phyloP scores from a whole-genome alignment of 2,329 filamentous ascomycete species.

The Tolypocladium paradoxum region DNA sequence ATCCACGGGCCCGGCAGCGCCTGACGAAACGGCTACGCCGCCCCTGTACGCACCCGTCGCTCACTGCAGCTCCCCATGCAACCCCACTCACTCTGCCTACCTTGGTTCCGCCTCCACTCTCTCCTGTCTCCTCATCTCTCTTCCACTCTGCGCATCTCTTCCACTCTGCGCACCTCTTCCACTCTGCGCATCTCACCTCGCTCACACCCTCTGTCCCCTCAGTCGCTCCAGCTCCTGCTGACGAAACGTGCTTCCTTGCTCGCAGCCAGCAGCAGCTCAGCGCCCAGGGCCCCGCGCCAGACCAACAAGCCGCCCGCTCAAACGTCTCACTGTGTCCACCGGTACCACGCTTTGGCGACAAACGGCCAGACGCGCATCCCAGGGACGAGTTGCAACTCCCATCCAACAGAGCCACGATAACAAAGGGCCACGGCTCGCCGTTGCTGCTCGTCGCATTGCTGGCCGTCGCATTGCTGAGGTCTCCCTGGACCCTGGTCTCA shows the following conservation, averaged over 20 bases:
- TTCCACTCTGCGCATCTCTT: too few relatives aligned
- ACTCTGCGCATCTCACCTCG: neutral
- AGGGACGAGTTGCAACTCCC: neutral
- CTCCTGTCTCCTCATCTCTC: conserved; percentile 1
- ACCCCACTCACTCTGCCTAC: neutral
- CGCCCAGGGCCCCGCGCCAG: neutral
- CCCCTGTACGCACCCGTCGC: neutral
- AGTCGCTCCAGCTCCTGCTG: neutral
- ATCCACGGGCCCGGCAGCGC: neutral
- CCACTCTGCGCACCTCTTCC: too few relatives aligned
- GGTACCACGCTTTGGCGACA: neutral
- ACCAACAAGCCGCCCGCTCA: neutral
- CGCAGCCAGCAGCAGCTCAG: neutral
- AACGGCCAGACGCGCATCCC: neutral
- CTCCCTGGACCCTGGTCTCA: neutral
- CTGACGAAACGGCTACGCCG: neutral
- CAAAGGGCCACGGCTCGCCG: neutral
- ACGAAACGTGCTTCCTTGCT: neutral
- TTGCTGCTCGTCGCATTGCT: neutral
- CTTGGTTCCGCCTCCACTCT: conserved; percentile 2
- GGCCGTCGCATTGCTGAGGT: neutral
- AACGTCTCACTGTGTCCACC: neutral
- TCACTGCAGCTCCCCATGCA: neutral
- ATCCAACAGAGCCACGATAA: neutral
- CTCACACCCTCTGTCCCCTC: neutral